These are phyloP conservation scores for Penicillium sp. DNA, from an alignment of 2,329 filamentous ascomycete species.

Conservation along the genomic window DNA sequence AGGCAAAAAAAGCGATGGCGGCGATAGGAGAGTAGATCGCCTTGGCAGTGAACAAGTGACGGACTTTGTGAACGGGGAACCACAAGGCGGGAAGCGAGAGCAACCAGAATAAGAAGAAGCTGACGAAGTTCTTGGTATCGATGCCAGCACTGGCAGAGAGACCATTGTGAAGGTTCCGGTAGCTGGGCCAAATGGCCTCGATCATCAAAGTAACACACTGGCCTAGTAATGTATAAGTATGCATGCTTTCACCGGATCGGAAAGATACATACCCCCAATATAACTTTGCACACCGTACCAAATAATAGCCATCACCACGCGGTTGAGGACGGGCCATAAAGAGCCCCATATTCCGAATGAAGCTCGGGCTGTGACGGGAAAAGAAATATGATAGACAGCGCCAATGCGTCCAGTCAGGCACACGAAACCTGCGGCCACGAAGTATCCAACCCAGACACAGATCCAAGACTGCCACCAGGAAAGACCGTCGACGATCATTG, in stretches of 20 bases:
- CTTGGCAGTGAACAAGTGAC: constrained; percentile 89
- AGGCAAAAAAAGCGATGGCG: constrained; percentile 83
- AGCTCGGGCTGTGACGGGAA: constrained; percentile 74
- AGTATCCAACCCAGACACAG: constrained; percentile 85
- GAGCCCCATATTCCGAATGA: constrained; percentile 89
- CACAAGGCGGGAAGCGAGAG: constrained; percentile 78
- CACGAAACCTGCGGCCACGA: constrained; percentile 73
- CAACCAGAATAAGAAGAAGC: constrained; percentile 86
- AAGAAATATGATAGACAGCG: constrained; percentile 83
- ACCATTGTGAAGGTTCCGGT: constrained; percentile 63
- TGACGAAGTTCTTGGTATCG: constrained; percentile 70
- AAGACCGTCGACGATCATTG: constrained; percentile 73
- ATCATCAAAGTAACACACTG: constrained; percentile 89
- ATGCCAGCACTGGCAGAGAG: constrained; percentile 67
- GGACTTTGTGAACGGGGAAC: constrained; percentile 85
- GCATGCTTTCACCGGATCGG: not conserved
- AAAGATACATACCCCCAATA: constrained; percentile 61
- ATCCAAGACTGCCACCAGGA: constrained; percentile 92
- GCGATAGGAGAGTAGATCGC: constrained; percentile 78
- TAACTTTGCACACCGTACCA: constrained; percentile 77
- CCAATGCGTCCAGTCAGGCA: constrained; percentile 79
- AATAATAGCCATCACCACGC: constrained; percentile 81
- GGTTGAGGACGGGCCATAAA: constrained; percentile 85
- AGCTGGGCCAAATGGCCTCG: constrained; percentile 70
- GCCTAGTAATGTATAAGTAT: constrained; percentile 43